Evolutionary conservation across 1,284 basidiomycete species (phyloP).

Genomic region (Leccinum olivaceoglutinosum): DNA sequence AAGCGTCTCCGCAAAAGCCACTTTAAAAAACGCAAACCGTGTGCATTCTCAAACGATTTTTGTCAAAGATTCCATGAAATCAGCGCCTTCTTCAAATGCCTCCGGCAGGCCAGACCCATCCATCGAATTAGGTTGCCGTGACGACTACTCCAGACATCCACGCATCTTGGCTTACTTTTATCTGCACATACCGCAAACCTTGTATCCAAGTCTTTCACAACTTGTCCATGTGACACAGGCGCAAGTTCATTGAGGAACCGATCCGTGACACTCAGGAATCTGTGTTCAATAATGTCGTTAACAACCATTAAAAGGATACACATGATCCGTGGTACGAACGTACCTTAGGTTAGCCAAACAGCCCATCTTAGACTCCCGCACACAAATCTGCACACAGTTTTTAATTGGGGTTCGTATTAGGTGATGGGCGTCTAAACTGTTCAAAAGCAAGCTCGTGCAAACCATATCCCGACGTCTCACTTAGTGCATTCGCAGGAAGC

Average conservation of each 20-base stretch:
- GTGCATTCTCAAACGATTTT: constrained; percentile 79
- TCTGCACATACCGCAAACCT: constrained; percentile 77
- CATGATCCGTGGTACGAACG: neutral
- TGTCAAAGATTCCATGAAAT: constrained; percentile 82
- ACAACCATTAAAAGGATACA: neutral
- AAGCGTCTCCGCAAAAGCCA: constrained; percentile 82
- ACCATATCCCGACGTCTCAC: constrained; percentile 70
- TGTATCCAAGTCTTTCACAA: constrained; percentile 73
- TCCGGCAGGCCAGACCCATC: constrained; percentile 87
- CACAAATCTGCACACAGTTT: constrained; percentile 77
- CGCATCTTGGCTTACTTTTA: constrained; percentile 54
- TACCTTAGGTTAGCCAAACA: constrained; percentile 77
- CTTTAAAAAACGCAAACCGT: constrained; percentile 83
- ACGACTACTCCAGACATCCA: constrained; percentile 1
- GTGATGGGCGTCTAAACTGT: constrained; percentile 68
- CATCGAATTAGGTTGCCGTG: neutral
- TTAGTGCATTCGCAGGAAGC: constrained; percentile 70
- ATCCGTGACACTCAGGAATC: constrained; percentile 86
- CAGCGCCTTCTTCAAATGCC: constrained; percentile 89
- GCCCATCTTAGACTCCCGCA: constrained; percentile 76
- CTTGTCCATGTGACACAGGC: constrained; percentile 67
- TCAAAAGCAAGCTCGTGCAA: constrained; percentile 86
- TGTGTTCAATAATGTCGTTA: constrained; percentile 24
- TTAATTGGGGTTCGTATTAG: constrained; percentile 66
- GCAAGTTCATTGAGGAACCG: constrained; percentile 76